Percentiles rank a stretch among this genome's conserved stretches.
Conservation (phyloP, 495 filamentous ascomycete genomes). For the Daldinia vernicosa region DNA sequence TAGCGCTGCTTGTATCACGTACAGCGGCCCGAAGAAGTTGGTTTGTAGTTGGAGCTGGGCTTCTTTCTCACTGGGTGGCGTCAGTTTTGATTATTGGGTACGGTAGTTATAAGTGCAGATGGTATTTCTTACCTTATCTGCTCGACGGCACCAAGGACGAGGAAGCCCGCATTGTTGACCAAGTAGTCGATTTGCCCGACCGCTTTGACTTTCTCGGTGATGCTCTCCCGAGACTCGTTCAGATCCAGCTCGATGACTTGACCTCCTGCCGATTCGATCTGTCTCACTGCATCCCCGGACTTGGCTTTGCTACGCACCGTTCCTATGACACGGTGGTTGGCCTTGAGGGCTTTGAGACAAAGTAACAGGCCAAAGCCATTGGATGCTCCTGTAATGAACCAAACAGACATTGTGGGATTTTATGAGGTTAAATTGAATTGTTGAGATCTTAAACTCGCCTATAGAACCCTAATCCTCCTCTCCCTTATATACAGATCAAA, state of each 20-base stretch:
- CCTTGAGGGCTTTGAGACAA: constrained; percentile 52
- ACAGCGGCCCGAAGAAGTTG: constrained; percentile 60
- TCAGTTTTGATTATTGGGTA: background rate
- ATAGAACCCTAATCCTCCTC: background rate
- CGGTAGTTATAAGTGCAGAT: no score
- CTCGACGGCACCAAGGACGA: constrained; percentile 54
- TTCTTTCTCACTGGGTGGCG: constrained; percentile 47
- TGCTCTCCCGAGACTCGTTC: constrained; percentile 45
- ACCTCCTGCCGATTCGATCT: constrained; percentile 41
- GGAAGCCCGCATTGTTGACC: constrained; percentile 61
- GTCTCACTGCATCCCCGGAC: constrained; percentile 21
- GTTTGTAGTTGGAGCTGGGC: constrained; percentile 56
- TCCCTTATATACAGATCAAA: background rate
- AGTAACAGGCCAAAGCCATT: constrained; percentile 61
- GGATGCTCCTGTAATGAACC: constrained; percentile 64
- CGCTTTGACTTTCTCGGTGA: constrained; percentile 47
- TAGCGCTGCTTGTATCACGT: constrained; percentile 55
- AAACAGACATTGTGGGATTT: constrained; percentile 33
- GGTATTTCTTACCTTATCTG: constrained; percentile 46
- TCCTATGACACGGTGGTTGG: constrained; percentile 56
- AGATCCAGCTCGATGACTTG: constrained; percentile 54
- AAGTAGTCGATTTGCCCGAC: constrained; percentile 60
- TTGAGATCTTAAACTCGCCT: background rate
- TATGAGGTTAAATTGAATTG: background rate
- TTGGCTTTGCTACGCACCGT: constrained; percentile 53